Evolutionary conservation across 495 filamentous ascomycete genomes (phyloP), one percentile per base, ranked within the genome.

Genomic region (Zalerion maritima): DNA sequence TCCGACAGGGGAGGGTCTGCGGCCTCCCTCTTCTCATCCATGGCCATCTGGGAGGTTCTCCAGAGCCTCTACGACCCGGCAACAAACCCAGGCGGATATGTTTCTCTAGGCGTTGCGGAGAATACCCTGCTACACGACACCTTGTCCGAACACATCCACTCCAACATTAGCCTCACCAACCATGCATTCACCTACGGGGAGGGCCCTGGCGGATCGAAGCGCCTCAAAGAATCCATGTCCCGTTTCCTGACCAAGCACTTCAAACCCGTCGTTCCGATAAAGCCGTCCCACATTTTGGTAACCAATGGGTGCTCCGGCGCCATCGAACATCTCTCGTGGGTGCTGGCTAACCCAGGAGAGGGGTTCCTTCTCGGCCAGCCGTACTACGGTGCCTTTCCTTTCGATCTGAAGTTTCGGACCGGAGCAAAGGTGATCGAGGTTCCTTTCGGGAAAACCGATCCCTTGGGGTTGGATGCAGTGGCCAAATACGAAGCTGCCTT

Each of bases 401-500:
- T 32, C 9, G 38, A 46, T 24, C 27, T 46, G 10, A 18, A 26
- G 3, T 22, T 43, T 0, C 47, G 55, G 1, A 40, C 47, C 0
- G 40, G 52, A 2, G 37, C 49, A 0, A 20, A 27, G 6, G 47
- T 62, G 0, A 42, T 64, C 6, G 43, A 46, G 0, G 62, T 63
- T 0, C 30, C 36, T 5, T 66, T 67, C 19, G 43, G 45, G 9
- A 50, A 46, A 2, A 29, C 43, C 5, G 58, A 64, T 23, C 62
- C 50, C 1, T 54, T 60, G 14, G 41, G 45, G 8, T 10, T 45
- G 1, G 53, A 52, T 6, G 60, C 50, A 5, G 55, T 62, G 1
- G 36, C 38, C 4, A 51, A 52, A 14, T 62, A 66, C 21, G 60
- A 64, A 34, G 31, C 49, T 19, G 54, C 55, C 0, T 29, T 66